Base-by-base conservation (phyloP, 2,329 filamentous ascomycete genomes). In the Fusarium austroafricanum region DNA sequence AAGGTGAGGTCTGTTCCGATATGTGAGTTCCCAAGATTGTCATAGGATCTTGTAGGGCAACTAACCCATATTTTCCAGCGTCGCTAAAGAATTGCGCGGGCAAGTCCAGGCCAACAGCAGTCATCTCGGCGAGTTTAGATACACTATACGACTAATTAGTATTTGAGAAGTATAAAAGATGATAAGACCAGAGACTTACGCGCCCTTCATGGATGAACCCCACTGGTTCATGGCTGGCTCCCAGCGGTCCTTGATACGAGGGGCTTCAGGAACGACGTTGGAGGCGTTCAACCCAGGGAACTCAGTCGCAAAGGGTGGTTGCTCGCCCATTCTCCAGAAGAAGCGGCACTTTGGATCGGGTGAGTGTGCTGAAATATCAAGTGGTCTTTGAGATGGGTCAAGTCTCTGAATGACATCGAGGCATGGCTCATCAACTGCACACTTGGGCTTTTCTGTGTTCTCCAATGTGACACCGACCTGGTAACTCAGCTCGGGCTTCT, bases 341-440 rank as follows among this genome's bases (percentile, higher is more conserved):
- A 89, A 89, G 42, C 87, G 82, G 71, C 86, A 88, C 77, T 89
- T 89, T 38, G 87, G 87, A 58, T 89, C 87, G 0, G 87, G 87
- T 28, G 80, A 73, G 73, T 89, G 86, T 9, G 75, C 85, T n/a
- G 76, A 69, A 67, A 89, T 85, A 71, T 89, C 87, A 10, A 89
- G 81, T 5, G 87, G 87, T 38, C 87, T 78, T 79, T 89, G 85
- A 3, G 78, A 79, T 3, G 85, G 86, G 4, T 80, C 82, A 23
- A 89, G 81, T 6, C 86, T 81, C 69, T 79, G 69, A 68, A 89
- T 89, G 42, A 89, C 82, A 63, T 83, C 79, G 33, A 88, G 81
- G 67, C 87, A 89, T 29, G 86, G 85, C 79, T 85, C 86, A 75
- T 89, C 85, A 67, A 87, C 86, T 60, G 87, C 87, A 76, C 87